phyloP scores from a whole-genome alignment of 225 moss, liverwort and hornwort species.

The Physcomitrium patens region DNA sequence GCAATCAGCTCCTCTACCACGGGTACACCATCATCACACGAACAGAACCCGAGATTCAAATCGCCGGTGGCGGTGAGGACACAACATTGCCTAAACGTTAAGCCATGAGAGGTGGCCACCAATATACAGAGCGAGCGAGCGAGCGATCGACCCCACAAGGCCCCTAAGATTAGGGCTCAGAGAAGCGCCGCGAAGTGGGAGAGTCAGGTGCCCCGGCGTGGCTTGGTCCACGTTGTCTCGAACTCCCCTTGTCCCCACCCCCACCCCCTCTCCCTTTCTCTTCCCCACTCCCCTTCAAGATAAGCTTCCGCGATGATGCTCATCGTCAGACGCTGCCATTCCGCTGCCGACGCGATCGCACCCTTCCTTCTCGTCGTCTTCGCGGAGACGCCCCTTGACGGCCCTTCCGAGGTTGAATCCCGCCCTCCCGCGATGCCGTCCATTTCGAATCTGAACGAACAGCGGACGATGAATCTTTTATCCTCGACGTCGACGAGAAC shows the following conservation, averaged over 20 bases:
- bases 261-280: too few species aligned
- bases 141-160: background rate
- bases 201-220: background rate
- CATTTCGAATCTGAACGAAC: too few species aligned
- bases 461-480: too few species aligned
- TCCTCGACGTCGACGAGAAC: too few species aligned
- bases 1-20: background rate
- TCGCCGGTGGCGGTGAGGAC: background rate
- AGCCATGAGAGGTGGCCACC: background rate
- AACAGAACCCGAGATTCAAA: background rate
- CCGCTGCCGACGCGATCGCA: too few species aligned
- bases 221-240: constrained; percentile 36
- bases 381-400: too few species aligned
- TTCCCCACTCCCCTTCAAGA: background rate
- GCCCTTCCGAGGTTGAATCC: too few species aligned
- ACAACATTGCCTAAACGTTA: background rate
- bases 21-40: background rate
- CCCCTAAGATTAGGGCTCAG: background rate
- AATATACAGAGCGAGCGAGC: background rate
- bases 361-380: too few species aligned
- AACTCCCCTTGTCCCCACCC: background rate
- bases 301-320: background rate
- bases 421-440: too few species aligned
- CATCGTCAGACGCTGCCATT: too few species aligned
- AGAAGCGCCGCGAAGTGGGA: background rate